Evolutionary conservation across 163 green algal species (phyloP), one percentile per base, ranked within the genome.

Genomic region (Scenedesmus sp.): DNA sequence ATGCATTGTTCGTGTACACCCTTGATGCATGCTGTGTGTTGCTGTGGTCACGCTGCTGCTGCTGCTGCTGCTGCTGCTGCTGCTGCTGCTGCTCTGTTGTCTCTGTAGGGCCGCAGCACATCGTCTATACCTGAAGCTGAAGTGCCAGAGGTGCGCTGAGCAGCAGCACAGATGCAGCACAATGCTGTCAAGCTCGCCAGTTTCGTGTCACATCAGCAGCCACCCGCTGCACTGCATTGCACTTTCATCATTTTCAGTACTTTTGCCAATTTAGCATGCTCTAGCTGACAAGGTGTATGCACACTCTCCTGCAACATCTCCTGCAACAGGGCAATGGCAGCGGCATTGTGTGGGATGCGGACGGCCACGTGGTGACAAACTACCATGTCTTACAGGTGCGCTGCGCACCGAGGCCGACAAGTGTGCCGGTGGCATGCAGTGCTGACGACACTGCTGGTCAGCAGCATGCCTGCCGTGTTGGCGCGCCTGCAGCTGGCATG

Each of bases 311-410:
- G 56, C n/a, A 4, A 3, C 15, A 16, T n/a, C n/a, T 70, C 20
- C 2, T 40, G 33, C 35, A 18, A 33, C 35, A 44, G 89, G 96
- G 96, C 86, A 98, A 98, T 80, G 96, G 96, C 82, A 97, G 87
- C 44, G 96, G 95, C 65, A 88, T 92, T n/a, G 83, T 96, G 16
- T 95, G 90, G 88, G 94, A 96, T 70, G 44, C 46, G 2, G 43
- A 68, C 59, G 86, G 91, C 20, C 82, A 87, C 26, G 68, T 93
- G 33, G 81, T 92, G 9, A 86, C 86, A 90, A 96, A 83, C 88
- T 98, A 91, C 87, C 87, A 92, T 73, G 81, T 89, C 15, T 35
- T 88, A 26, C 65, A 61, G 78, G 42, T 76, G 7, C 6, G 30
- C 30, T 40, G 65, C 65, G 30, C 24, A 22, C 37, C 65, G 30